A percentile compares a stretch with the other conserved stretches of the same genome.
Evolutionary conservation across 805 yeast genomes (phyloP).

Genomic region (Hanseniaspora guilliermondii): DNA sequence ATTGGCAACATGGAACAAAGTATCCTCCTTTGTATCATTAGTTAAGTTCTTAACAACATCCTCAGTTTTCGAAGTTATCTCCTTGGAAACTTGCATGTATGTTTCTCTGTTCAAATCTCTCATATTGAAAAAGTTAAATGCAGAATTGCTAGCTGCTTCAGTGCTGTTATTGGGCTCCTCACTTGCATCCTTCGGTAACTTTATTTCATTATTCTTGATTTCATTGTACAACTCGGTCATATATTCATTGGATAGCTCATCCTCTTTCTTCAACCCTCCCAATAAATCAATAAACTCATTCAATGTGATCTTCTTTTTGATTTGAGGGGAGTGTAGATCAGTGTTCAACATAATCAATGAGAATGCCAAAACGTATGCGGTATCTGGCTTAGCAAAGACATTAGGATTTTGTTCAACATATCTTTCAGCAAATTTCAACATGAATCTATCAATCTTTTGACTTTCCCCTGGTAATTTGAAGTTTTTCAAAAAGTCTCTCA

Average conservation of each 20-base stretch:
- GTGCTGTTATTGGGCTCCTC: constrained; percentile 48
- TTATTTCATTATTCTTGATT: constrained; percentile 74
- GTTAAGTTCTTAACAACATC: constrained; percentile 60
- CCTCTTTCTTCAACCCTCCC: constrained; percentile 83
- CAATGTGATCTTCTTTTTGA: constrained; percentile 73
- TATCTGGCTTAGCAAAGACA: constrained; percentile 82
- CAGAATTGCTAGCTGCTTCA: constrained; percentile 29
- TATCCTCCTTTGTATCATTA: constrained; percentile 33
- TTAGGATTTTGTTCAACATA: constrained; percentile 78
- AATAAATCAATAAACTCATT: constrained; percentile 81
- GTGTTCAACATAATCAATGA: constrained; percentile 89
- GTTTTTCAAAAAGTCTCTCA: constrained; percentile 70
- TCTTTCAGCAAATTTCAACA: constrained; percentile 93
- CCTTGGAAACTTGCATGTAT: constrained; percentile 82
- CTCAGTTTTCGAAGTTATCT: constrained; percentile 81
- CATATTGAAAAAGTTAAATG: constrained; percentile 51
- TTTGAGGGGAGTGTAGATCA: constrained; percentile 81
- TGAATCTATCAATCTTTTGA: constrained; percentile 89
- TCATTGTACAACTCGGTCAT: constrained; percentile 62
- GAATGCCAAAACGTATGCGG: constrained; percentile 84
- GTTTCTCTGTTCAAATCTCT: constrained; percentile 69
- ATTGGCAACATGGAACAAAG: constrained; percentile 64
- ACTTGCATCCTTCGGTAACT: constrained; percentile 83
- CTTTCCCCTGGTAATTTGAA: constrained; percentile 97
- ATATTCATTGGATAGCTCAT: constrained; percentile 64